Evolutionary conservation across 345 rosid genomes (phyloP).

Genomic region (Passiflora organensis): DNA sequence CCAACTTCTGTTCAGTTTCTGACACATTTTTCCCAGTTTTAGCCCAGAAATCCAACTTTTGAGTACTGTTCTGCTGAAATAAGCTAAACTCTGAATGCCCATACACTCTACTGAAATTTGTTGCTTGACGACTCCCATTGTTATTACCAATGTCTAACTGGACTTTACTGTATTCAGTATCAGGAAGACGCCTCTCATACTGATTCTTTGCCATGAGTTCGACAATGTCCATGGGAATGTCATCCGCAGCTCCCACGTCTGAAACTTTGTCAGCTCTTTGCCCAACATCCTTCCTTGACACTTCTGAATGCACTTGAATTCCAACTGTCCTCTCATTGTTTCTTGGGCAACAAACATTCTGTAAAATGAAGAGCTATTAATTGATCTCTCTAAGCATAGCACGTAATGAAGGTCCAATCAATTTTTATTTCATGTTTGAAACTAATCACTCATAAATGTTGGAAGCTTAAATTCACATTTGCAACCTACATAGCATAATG

Average conservation of each 20-base stretch:
- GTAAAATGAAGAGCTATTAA: constrained; percentile 17
- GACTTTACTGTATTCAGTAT: constrained; percentile 43
- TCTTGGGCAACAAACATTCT: constrained; percentile 50
- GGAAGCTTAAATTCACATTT: constrained; percentile 1
- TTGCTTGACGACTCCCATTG: constrained; percentile 27
- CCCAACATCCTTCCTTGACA: constrained; percentile 26
- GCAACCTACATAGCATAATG: not conserved
- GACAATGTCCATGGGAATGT: constrained; percentile 89
- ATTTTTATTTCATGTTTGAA: not conserved
- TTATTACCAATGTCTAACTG: constrained; percentile 29
- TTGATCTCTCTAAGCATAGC: constrained; percentile 12
- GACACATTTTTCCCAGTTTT: constrained; percentile 37
- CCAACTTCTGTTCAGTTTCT: constrained; percentile 32
- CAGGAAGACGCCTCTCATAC: constrained; percentile 77
- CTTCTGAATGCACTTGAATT: constrained; percentile 29
- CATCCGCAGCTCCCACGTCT: constrained; percentile 62
- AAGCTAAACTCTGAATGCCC: constrained; percentile 32
- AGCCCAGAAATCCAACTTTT: constrained; percentile 32
- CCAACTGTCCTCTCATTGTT: constrained; percentile 38
- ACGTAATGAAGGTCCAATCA: constrained; percentile 1
- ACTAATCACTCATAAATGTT: not conserved
- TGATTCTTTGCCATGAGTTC: constrained; percentile 93
- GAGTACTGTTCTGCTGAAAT: constrained; percentile 37
- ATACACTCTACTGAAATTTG: constrained; percentile 42
- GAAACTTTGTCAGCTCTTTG: constrained; percentile 35